phyloP scores from a whole-genome alignment of 345 rosid species.

The Camelina neglecta region DNA sequence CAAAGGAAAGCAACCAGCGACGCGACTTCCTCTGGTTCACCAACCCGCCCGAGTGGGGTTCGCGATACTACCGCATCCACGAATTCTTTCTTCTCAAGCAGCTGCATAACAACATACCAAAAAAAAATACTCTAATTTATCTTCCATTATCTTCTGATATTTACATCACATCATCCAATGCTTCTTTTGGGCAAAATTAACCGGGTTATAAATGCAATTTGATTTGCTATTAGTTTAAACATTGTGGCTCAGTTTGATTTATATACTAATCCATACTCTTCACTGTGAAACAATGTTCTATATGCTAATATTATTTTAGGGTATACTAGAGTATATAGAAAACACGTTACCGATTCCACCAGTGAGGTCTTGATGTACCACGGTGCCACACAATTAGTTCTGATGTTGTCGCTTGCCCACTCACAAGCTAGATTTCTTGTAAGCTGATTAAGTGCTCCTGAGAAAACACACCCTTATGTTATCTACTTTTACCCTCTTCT shows the following conservation, averaged over 20 bases:
- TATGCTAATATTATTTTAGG: background rate
- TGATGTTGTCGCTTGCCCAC: constrained; percentile 91
- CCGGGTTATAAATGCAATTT: background rate
- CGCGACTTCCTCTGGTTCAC: constrained; percentile 79
- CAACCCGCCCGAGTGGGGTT: constrained; percentile 77
- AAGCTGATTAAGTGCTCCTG: constrained; percentile 86
- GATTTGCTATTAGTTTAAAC: background rate
- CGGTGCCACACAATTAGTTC: constrained; percentile 79
- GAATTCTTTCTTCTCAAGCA: constrained; percentile 59
- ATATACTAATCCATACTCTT: background rate
- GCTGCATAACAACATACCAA: constrained; percentile 41
- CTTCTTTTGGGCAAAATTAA: background rate
- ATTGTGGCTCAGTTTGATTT: background rate
- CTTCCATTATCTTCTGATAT: background rate
- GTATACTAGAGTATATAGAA: background rate
- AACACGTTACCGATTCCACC: constrained; percentile 60
- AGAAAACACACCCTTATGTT: background rate
- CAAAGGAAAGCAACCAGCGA: constrained; percentile 76
- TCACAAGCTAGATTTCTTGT: constrained; percentile 86
- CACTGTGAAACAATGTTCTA: background rate
- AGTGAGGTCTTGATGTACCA: constrained; percentile 87
- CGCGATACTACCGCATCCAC: constrained; percentile 53
- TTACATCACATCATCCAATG: background rate
- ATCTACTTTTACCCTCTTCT: constrained; percentile 1
- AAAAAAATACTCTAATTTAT: background rate